Evolutionary conservation across 129 eudicot genomes (phyloP).

Genomic region (Flaveria sonorensis): DNA sequence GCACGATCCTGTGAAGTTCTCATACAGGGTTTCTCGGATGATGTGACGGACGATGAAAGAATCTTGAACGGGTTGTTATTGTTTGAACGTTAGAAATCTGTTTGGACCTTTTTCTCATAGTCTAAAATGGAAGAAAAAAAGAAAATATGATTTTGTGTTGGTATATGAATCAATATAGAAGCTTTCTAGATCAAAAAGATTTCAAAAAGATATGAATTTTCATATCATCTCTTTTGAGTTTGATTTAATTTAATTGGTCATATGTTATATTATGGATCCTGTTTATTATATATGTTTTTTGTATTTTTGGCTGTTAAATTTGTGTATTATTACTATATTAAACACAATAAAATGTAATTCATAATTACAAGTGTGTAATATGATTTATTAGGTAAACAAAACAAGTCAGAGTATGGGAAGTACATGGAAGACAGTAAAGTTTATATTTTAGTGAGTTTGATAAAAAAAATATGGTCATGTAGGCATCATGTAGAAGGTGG

Average conservation of each 20-base stretch:
- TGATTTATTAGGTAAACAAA: too few species aligned
- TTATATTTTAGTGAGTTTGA: too few species aligned
- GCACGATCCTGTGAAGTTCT: conserved; percentile 55
- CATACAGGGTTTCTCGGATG: conserved; percentile 11
- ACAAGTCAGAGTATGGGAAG: too few species aligned
- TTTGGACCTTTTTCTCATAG: conserved; percentile 4
- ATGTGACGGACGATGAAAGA: conserved; percentile 14
- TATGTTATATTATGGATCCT: conserved; percentile 8
- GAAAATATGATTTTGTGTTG: conserved; percentile 18
- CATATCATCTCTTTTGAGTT: conserved; percentile 21
- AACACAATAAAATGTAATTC: too few species aligned
- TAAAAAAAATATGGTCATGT: too few species aligned
- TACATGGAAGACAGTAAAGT: too few species aligned
- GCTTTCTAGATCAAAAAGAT: conserved; percentile 36
- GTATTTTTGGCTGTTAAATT: background rate
- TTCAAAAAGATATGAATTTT: conserved; percentile 19
- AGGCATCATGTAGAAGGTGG: too few species aligned
- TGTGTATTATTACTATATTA: too few species aligned
- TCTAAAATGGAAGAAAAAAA: background rate
- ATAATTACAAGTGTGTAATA: too few species aligned
- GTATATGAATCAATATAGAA: conserved; percentile 36
- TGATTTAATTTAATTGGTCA: conserved; percentile 15
- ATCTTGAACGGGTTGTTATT: conserved; percentile 24
- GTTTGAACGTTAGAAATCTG: conserved; percentile 5
- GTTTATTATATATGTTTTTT: background rate